A percentile compares a stretch with the other conserved stretches of the same genome.
phyloP scores from a whole-genome alignment of 768 basidiomycete species.

The Kwoniella dendrophila region DNA sequence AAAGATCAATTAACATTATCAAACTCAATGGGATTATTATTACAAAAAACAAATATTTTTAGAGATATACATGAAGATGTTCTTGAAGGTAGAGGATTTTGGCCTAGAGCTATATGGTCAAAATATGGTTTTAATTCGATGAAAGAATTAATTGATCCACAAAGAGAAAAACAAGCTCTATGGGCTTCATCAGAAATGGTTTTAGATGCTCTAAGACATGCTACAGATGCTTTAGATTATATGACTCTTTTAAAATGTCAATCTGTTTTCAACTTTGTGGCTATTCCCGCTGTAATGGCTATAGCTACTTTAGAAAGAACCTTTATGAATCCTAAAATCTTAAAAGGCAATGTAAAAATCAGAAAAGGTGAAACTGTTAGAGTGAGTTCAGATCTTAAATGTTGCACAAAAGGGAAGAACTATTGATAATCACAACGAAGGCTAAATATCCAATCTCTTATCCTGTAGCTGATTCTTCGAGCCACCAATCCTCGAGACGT shows the following conservation, averaged over 20 bases:
- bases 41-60: slow-evolving; percentile 98
- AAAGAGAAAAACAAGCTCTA: slow-evolving; percentile 67
- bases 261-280: slow-evolving; percentile 91
- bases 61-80: slow-evolving; percentile 92
- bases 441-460: too few relatives aligned
- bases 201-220: slow-evolving; percentile 80
- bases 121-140: slow-evolving; percentile 66
- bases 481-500: slow-evolving; percentile 92
- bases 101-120: slow-evolving; percentile 92
- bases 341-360: slow-evolving; percentile 89
- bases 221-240: slow-evolving; percentile 85
- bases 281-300: slow-evolving; percentile 92
- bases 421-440: too few relatives aligned
- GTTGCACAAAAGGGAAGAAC: too few relatives aligned
- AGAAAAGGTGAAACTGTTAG: slow-evolving; percentile 83
- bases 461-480: slow-evolving; percentile 77
- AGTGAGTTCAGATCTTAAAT: slow-evolving; percentile 60
- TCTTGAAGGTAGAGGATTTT: slow-evolving; percentile 82
- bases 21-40: slow-evolving; percentile 90
- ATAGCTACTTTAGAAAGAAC: slow-evolving; percentile 88
- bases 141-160: slow-evolving; percentile 58
- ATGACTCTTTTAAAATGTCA: slow-evolving; percentile 83
- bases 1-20: slow-evolving; percentile 79
- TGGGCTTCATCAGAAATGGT: slow-evolving; percentile 88
- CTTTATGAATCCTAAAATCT: slow-evolving; percentile 88